Conservation (phyloP, 768 basidiomycete genomes). For the Russula sp. region DNA sequence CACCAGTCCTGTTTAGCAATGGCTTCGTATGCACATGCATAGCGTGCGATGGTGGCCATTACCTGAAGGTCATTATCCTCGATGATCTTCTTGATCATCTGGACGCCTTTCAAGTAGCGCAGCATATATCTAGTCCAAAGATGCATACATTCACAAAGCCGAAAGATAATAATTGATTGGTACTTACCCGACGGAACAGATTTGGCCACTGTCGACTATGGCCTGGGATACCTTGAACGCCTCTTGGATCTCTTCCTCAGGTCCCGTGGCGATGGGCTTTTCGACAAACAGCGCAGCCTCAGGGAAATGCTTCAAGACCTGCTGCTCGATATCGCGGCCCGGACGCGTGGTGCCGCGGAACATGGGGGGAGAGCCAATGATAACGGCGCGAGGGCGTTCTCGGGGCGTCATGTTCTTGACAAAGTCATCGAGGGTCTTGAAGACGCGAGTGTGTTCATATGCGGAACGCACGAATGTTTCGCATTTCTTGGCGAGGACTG, state of each 20-base stretch:
- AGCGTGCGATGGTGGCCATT: slow-evolving; percentile 94
- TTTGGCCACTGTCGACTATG: slow-evolving; percentile 65
- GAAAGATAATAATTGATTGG: not conserved
- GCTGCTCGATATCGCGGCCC: slow-evolving; percentile 82
- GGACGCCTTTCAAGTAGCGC: slow-evolving; percentile 88
- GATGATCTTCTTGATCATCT: slow-evolving; percentile 96
- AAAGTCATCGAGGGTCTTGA: slow-evolving; percentile 84
- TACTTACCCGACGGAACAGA: slow-evolving; percentile 85
- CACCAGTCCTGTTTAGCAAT: slow-evolving; percentile 88
- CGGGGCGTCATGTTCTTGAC: slow-evolving; percentile 60
- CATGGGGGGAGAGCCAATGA: slow-evolving; percentile 92
- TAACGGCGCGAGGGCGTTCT: slow-evolving; percentile 73
- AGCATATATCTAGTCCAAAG: slow-evolving; percentile 74
- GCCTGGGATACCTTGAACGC: slow-evolving; percentile 67
- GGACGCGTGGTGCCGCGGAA: slow-evolving; percentile 77
- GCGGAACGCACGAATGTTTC: slow-evolving; percentile 91
- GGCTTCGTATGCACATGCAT: slow-evolving; percentile 81
- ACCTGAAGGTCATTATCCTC: slow-evolving; percentile 91
- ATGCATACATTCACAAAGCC: not conserved
- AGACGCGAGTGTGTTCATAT: slow-evolving; percentile 84
- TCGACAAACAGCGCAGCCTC: slow-evolving; percentile 88
- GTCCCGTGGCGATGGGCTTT: slow-evolving; percentile 87
- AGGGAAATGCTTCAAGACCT: slow-evolving; percentile 85
- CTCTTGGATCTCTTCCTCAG: slow-evolving; percentile 61
- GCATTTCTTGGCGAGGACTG: slow-evolving; percentile 85